Percentiles rank a stretch among this genome's conserved stretches.
Conservation (phyloP, 2,329 filamentous ascomycete species). For the Venturiaceae sp. region DNA sequence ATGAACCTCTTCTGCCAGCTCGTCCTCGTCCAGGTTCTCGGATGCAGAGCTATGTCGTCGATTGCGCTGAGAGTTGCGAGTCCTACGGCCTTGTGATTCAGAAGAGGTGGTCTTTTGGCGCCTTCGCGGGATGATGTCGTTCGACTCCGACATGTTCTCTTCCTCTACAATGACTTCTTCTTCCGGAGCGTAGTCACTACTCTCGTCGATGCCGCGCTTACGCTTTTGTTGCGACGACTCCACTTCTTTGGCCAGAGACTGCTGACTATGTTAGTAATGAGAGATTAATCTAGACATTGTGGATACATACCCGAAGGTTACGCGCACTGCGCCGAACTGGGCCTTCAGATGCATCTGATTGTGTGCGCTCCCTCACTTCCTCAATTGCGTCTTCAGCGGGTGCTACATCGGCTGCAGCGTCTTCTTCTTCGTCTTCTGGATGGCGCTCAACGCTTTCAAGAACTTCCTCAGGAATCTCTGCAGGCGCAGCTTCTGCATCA, state of each 20-base stretch:
- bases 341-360: constrained; percentile 45
- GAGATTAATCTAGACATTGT: constrained; percentile 15
- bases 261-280: constrained; percentile 3
- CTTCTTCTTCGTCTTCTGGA: constrained; percentile 10
- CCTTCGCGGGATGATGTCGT: constrained; percentile 29
- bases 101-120: constrained; percentile 17
- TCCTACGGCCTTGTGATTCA: neutral
- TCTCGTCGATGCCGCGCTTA: constrained; percentile 40
- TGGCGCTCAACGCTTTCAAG: constrained; percentile 17
- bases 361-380: constrained; percentile 28
- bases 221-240: constrained; percentile 12
- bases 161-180: constrained; percentile 46
- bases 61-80: constrained; percentile 15
- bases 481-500: constrained; percentile 6
- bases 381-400: constrained; percentile 2
- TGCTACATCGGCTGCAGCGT: neutral
- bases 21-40: constrained; percentile 35
- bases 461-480: constrained; percentile 19
- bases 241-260: constrained; percentile 22
- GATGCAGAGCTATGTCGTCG: constrained; percentile 37
- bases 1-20: constrained; percentile 46
- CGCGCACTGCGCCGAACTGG: constrained; percentile 24
- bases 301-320: constrained; percentile 6
- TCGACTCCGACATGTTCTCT: constrained; percentile 45
- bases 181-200: constrained; percentile 54